Evolutionary conservation across 208 protist genomes (phyloP).

Genomic region (Leptomonas seymouri): DNA sequence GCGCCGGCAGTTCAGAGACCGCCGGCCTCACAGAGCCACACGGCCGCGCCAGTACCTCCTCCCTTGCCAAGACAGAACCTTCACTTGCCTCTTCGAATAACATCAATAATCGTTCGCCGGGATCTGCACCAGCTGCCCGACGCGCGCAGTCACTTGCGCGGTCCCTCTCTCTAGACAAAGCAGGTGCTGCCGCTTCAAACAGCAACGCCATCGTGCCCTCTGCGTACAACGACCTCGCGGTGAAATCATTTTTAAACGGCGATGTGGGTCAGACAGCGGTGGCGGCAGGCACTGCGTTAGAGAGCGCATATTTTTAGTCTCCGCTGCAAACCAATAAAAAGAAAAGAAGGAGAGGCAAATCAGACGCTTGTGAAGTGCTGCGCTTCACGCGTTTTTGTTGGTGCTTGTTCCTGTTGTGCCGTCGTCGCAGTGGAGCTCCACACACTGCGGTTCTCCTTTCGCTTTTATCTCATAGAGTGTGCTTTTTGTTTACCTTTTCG

Average conservation of each 20-base stretch:
- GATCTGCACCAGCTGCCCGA: not conserved
- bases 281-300: conserved; percentile 8
- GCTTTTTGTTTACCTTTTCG: no score
- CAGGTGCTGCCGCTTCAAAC: not conserved
- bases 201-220: not conserved
- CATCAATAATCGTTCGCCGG: not conserved
- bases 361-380: not conserved
- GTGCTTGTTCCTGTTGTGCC: not conserved
- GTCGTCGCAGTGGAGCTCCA: not conserved
- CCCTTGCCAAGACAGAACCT: conserved; percentile 19
- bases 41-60: conserved; percentile 21
- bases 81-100: conserved; percentile 1
- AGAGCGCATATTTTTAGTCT: conserved; percentile 58
- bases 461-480: no score
- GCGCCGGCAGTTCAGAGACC: conserved; percentile 31
- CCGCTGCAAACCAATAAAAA: not conserved
- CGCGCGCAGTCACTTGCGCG: conserved; percentile 1
- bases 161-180: conserved; percentile 1
- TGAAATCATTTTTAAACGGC: conserved; percentile 51
- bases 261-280: conserved; percentile 2
- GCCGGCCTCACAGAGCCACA: conserved; percentile 32
- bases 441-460: no score
- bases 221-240: conserved; percentile 19
- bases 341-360: no score
- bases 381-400: not conserved